Evolutionary conservation across 1,284 basidiomycete species (phyloP).

Genomic region (Leccinum fuscescens): DNA sequence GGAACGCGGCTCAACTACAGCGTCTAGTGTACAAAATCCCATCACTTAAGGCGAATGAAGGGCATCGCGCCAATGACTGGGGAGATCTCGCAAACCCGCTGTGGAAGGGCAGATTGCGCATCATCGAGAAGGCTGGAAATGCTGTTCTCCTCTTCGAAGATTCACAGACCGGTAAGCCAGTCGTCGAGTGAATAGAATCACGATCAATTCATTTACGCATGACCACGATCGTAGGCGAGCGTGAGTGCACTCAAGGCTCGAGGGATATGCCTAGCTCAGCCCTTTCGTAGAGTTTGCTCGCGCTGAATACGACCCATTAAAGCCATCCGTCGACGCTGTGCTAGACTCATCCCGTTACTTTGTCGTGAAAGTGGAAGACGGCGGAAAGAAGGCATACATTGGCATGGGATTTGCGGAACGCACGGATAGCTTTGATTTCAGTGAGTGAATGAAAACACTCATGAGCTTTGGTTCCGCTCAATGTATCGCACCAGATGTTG

Average conservation of each 20-base stretch:
- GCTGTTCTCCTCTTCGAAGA: conserved; percentile 75
- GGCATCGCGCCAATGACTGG: conserved; percentile 83
- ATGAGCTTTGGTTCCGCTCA: conserved; percentile 2
- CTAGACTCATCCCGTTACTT: conserved; percentile 96
- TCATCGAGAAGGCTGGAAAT: conserved; percentile 69
- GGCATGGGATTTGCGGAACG: conserved; percentile 93
- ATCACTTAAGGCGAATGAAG: conserved; percentile 78
- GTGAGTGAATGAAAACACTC: conserved; percentile 43
- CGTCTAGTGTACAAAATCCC: conserved; percentile 77
- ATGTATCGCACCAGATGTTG: conserved; percentile 64
- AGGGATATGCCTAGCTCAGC: conserved; percentile 13
- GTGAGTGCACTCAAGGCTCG: conserved; percentile 40
- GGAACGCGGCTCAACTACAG: conserved; percentile 21
- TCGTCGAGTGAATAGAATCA: conserved; percentile 4
- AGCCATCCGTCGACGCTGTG: conserved; percentile 89
- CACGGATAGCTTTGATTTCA: conserved; percentile 92
- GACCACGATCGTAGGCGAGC: conserved; percentile 47
- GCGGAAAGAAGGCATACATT: conserved; percentile 85
- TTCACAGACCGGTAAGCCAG: conserved; percentile 57
- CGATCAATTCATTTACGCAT: conserved; percentile 7
- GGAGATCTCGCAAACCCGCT: conserved; percentile 78
- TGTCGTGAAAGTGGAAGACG: conserved; percentile 88
- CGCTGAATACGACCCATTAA: conserved; percentile 81
- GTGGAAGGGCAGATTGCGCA: conserved; percentile 88
- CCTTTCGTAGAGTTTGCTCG: conserved; percentile 77